Evolutionary conservation across 2,329 filamentous ascomycete species (phyloP), one percentile per base, ranked within the genome.

Genomic region (Orbilia brochopaga): DNA sequence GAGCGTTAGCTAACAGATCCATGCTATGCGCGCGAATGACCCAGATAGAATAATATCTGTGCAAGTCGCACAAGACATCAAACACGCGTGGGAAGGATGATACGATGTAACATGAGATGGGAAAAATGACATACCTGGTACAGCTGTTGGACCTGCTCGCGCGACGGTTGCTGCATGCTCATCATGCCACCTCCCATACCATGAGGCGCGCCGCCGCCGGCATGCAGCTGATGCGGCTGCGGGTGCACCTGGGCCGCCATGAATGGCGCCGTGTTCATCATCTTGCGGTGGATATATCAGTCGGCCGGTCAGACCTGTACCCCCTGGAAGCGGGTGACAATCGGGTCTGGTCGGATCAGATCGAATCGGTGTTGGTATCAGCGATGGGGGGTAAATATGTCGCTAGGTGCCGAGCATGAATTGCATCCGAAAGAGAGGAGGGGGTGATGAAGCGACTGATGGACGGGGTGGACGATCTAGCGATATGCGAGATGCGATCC

Each of bases 261-360:
- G 54, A 64, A 52, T 15, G 62, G 66, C 59, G 53, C 66, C 37
- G 66, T 70, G 42, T 70, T 70, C 66, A 70, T 70, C 66, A 64
- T 63, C 58, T 24, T 63, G 44, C 19, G 32, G 37, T 37, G 42
- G 21, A 57, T 56, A 57, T 53, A 58, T 51, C 53, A 48, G 50
- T 44, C 56, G 32, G 54, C 37, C 51, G 44, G 44, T 5, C 11
- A 48, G 19, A 19, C 44, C 44, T 48, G 35, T 23, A 48, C 46
- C 53, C 54, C 13, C 17, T 50, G 42, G 48, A 46, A 54, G 59
- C 15, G 19, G 44, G 44, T 4, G 40, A 8, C 8, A 8, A 32
- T 4, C 27, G 27, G 27, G 27, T 32, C 27, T 32, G 27, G 27
- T 32, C 27, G 27, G 27, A 32, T 32, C 27, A 4, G 27, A 8